Percentiles rank a stretch among this genome's conserved stretches.
Conservation (phyloP, 352 stramenopile genomes). For the Poterioochromonas sp. region DNA sequence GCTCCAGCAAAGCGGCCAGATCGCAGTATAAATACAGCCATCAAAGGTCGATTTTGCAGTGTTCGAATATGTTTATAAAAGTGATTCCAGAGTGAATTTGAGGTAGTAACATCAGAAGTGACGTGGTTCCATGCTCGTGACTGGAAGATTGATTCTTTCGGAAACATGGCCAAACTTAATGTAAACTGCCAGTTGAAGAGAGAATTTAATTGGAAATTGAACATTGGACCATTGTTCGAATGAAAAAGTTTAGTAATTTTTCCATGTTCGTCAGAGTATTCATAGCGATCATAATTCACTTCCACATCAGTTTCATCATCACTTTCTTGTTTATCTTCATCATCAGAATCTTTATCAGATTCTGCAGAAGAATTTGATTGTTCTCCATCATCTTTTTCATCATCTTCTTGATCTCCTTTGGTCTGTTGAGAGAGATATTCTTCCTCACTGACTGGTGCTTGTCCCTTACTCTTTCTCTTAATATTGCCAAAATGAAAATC, state of each 20-base stretch:
- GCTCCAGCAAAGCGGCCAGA: conserved; percentile 44
- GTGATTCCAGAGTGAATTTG: conserved; percentile 25
- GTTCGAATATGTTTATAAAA: neutral
- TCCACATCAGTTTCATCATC: too few species aligned
- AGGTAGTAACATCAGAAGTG: too few species aligned
- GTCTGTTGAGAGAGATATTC: neutral
- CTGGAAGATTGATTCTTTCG: too few species aligned
- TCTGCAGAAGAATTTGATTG: neutral
- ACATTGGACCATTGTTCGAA: too few species aligned
- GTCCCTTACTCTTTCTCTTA: conserved; percentile 23
- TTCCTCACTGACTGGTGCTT: neutral
- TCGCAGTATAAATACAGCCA: conserved; percentile 39
- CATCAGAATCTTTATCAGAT: neutral
- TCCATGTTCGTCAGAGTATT: too few species aligned
- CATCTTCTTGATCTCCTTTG: conserved; percentile 27
- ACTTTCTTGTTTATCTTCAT: conserved; percentile 10
- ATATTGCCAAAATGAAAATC: conserved; percentile 42
- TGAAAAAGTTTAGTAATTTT: too few species aligned
- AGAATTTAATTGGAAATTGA: too few species aligned
- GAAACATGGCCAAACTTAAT: too few species aligned
- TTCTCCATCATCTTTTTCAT: neutral
- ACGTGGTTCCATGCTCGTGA: too few species aligned
- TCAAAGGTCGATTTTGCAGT: conserved; percentile 11
- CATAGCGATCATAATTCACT: too few species aligned
- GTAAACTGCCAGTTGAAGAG: too few species aligned